Base-by-base conservation (phyloP, 2,329 filamentous ascomycete genomes). In the Lithohypha guttulata region DNA sequence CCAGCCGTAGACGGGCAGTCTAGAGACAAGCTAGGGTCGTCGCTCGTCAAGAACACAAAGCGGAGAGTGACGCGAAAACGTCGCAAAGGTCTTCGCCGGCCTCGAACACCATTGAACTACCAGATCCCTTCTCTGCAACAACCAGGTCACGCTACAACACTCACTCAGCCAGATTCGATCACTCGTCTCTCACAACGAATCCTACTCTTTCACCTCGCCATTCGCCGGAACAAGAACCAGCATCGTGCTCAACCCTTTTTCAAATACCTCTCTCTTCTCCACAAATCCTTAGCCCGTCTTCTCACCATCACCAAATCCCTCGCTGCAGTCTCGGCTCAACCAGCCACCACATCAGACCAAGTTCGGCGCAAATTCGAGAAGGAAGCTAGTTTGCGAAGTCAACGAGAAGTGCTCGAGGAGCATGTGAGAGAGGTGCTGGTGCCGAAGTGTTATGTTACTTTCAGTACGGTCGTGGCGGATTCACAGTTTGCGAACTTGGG, bases 211-310 rank as follows among this genome's bases (percentile, higher is more conserved):
- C 69, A 80, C 53, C 72, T 82, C 49, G 74, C 93, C 52, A 75
- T 79, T 59, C 78, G 84, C 57, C 84, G 86, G 53, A 91, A 95
- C 66, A 80, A 79, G 55, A 96, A 95, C 64, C 89, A 96, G 63
- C 89, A 96, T 60, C 78, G 78, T 40, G 69, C 73, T 46, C 73
- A 79, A 20, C 75, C 77, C 55, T 98, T 89, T 89, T 96, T 83
- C 76, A 74, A 77, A 52, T 68, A 66, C 53, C 75, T 95, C 45
- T 71, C 71, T 38, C 70, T 80, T 47, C 70, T 95, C 48, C 77
- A 84, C 23, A 80, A 83, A 32, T 70, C 77, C 41, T 58, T 81
- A 6, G 61, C 63, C 6, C 69, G 70, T 39, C 62, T 94, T 2
- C 51, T 69, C 1, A 41, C 57, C 62, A 36, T 56, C 59, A 49